A percentile compares a stretch with the other conserved stretches of the same genome.
Evolutionary conservation across 2,329 filamentous ascomycete genomes (phyloP).

Genomic region (Colletotrichum chrysophilum): DNA sequence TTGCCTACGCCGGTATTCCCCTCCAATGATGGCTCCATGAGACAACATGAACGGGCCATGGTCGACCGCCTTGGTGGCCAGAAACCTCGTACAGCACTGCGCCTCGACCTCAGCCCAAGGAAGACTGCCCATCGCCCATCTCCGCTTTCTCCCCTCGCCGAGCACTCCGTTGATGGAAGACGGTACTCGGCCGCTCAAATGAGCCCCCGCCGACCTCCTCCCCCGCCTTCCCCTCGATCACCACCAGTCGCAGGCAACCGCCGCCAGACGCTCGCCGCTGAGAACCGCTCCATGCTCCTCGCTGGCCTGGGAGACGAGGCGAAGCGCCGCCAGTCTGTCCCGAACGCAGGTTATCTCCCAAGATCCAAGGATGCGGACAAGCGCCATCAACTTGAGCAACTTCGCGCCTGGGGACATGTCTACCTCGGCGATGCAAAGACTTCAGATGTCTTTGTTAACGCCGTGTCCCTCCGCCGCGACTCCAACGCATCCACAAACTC

Average conservation of each 20-base stretch:
- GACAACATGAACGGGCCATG: constrained; percentile 39
- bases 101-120: constrained; percentile 10
- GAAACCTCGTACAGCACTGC: constrained; percentile 24
- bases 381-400: constrained; percentile 30
- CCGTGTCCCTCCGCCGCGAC: constrained; percentile 42
- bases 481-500: constrained; percentile 28
- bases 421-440: constrained; percentile 45
- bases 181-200: constrained; percentile 7
- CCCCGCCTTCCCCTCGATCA: constrained; percentile 20
- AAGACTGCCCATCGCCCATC: constrained; percentile 9
- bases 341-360: constrained; percentile 8
- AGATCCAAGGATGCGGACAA: constrained; percentile 9
- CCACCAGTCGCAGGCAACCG: constrained; percentile 17
- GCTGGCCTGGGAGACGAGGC: constrained; percentile 24
- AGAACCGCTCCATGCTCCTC: constrained; percentile 36
- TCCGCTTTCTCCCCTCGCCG: constrained; percentile 17
- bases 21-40: constrained; percentile 37
- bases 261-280: constrained; percentile 31
- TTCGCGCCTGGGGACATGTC: constrained; percentile 45
- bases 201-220: constrained; percentile 13
- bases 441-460: constrained; percentile 51
- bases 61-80: constrained; percentile 36
- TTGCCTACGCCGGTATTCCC: constrained; percentile 40
- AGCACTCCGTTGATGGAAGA: neutral
- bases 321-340: constrained; percentile 30